phyloP scores from a whole-genome alignment of 306 rosid species.

The Adenanthera pavonina region DNA sequence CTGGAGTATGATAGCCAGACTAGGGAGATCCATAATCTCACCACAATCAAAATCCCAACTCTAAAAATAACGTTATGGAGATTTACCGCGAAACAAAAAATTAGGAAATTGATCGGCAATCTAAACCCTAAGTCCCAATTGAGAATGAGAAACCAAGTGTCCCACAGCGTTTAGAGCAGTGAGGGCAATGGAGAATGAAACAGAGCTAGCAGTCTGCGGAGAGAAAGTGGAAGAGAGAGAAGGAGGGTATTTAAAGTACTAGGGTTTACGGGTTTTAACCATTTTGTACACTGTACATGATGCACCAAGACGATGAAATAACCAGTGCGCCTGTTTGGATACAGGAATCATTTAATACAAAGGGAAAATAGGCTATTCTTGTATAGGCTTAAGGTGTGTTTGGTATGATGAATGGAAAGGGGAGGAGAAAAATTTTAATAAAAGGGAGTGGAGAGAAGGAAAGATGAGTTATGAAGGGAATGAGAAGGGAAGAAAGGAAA shows the following conservation, averaged over 20 bases:
- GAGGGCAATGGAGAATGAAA: conserved; percentile 42
- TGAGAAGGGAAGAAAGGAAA: too few relatives aligned
- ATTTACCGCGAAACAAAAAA: neutral
- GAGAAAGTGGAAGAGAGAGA: conserved; percentile 11
- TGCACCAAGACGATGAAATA: neutral
- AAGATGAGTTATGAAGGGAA: too few relatives aligned
- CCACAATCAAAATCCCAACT: conserved; percentile 25
- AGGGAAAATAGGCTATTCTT: too few relatives aligned
- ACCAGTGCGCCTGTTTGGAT: neutral
- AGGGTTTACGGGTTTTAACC: conserved; percentile 73
- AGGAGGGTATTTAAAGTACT: conserved; percentile 62
- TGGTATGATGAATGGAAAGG: too few relatives aligned
- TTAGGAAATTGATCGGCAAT: conserved; percentile 29
- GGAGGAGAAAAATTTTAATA: too few relatives aligned
- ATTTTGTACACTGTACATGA: neutral
- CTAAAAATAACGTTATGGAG: conserved; percentile 7
- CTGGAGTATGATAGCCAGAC: conserved; percentile 77
- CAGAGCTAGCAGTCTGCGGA: conserved; percentile 30
- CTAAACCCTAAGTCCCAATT: conserved; percentile 50
- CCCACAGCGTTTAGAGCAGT: conserved; percentile 56
- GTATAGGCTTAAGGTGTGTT: too few relatives aligned
- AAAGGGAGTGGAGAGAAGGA: too few relatives aligned
- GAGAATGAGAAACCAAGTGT: neutral
- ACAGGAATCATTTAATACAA: too few relatives aligned
- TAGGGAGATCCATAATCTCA: conserved; percentile 78